A percentile compares a stretch with the other conserved stretches of the same genome.
Conservation (phyloP, 306 rosid genomes). For the Alnus glutinosa region DNA sequence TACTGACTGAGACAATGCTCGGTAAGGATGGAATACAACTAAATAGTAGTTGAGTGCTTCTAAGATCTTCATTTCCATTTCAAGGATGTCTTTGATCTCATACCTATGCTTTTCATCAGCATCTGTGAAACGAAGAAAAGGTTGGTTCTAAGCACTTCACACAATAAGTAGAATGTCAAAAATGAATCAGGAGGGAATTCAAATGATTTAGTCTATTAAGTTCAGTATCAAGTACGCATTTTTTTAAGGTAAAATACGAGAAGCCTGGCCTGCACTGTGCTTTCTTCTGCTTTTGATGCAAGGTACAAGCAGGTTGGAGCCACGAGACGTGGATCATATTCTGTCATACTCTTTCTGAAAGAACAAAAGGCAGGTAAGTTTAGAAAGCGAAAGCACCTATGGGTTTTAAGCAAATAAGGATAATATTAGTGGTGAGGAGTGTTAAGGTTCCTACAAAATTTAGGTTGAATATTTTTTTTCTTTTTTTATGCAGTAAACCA, state of each 20-base stretch:
- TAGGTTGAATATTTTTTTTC: too few relatives aligned
- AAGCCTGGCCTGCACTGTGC: conserved; percentile 83
- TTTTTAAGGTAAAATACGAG: conserved; percentile 77
- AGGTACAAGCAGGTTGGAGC: conserved; percentile 93
- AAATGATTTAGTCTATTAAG: conserved; percentile 22
- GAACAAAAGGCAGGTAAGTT: conserved; percentile 9
- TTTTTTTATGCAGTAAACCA: too few relatives aligned
- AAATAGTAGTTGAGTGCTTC: conserved; percentile 92
- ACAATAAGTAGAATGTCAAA: conserved; percentile 16
- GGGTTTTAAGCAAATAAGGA: neutral
- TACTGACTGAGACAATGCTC: conserved; percentile 86
- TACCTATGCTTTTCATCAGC: conserved; percentile 79
- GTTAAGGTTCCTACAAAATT: too few relatives aligned
- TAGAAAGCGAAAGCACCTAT: conserved; percentile 5
- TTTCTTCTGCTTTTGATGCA: conserved; percentile 96
- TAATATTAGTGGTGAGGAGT: too few relatives aligned
- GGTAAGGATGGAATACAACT: conserved; percentile 94
- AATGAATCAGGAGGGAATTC: conserved; percentile 12
- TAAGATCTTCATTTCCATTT: conserved; percentile 97
- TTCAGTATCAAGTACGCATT: conserved; percentile 45
- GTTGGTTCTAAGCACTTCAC: conserved; percentile 24
- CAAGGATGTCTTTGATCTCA: conserved; percentile 92
- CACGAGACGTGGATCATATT: conserved; percentile 90
- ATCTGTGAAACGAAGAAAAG: conserved; percentile 46
- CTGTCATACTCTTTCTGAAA: conserved; percentile 83